Evolutionary conservation across 441 rosid genomes (phyloP).

Genomic region (Mallotus repandus): DNA sequence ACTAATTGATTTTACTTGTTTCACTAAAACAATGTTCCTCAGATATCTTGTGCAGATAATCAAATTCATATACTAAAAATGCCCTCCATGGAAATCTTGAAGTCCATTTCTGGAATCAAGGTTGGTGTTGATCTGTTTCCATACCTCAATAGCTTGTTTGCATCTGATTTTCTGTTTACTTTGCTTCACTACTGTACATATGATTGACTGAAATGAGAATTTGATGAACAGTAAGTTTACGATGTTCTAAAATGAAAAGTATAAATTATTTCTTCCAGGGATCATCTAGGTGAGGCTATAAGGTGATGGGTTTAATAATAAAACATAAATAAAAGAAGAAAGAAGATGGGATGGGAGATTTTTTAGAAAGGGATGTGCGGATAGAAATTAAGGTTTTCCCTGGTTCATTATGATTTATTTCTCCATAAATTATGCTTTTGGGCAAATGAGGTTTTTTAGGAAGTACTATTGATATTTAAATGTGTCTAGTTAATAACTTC

Average conservation of each 20-base stretch:
- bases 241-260: neutral
- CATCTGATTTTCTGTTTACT: constrained; percentile 7
- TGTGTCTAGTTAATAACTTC: neutral
- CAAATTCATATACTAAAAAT: constrained; percentile 84
- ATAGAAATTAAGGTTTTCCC: neutral
- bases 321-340: neutral
- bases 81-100: constrained; percentile 90
- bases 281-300: neutral
- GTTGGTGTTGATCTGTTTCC: constrained; percentile 36
- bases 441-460: neutral
- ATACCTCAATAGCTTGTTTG: constrained; percentile 3
- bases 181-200: neutral
- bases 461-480: neutral
- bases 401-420: neutral
- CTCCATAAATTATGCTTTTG: neutral
- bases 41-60: constrained; percentile 98
- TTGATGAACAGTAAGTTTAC: neutral
- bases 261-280: neutral
- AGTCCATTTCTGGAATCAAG: constrained; percentile 93
- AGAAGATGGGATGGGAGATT: neutral
- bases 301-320: neutral
- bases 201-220: constrained; percentile 18
- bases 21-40: constrained; percentile 32
- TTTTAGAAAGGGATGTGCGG: too few species aligned
- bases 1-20: neutral